Conservation (phyloP, 2,329 filamentous ascomycete species). For the Claviceps sp. region DNA sequence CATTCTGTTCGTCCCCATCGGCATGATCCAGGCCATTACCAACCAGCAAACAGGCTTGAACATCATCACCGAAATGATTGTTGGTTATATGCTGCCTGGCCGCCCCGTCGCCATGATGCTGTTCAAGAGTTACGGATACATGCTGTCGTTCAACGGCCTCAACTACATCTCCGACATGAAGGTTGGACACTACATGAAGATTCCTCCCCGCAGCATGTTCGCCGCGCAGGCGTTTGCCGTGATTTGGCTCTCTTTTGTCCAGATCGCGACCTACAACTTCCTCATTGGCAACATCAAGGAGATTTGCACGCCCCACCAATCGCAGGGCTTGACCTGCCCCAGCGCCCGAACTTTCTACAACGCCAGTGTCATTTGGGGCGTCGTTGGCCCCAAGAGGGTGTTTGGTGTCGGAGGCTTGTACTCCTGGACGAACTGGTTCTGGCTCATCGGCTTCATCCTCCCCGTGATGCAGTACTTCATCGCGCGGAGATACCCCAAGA, state of each 20-base stretch:
- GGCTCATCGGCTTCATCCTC: constrained; percentile 33
- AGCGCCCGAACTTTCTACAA: constrained; percentile 44
- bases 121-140: constrained; percentile 32
- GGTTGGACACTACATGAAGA: constrained; percentile 37
- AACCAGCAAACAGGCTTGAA: constrained; percentile 33
- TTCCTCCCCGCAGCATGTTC: constrained; percentile 35
- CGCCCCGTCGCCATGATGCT: constrained; percentile 34
- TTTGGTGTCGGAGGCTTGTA: constrained; percentile 23
- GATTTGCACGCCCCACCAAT: constrained; percentile 34
- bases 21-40: constrained; percentile 30
- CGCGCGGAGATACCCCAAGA: constrained; percentile 23
- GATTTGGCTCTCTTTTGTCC: constrained; percentile 21
- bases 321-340: constrained; percentile 40
- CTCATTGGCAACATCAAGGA: constrained; percentile 31
- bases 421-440: constrained; percentile 36
- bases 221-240: constrained; percentile 24
- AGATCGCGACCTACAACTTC: constrained; percentile 22
- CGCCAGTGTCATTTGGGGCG: constrained; percentile 44
- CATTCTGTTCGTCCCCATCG: constrained; percentile 26
- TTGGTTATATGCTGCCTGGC: constrained; percentile 32
- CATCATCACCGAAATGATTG: constrained; percentile 32
- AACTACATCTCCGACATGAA: constrained; percentile 34
- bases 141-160: constrained; percentile 29
- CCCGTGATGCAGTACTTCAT: constrained; percentile 33
- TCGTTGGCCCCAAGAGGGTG: constrained; percentile 30